Conservation (phyloP, 225 moss, liverwort and hornwort genomes). For the Polytrichum commune region DNA sequence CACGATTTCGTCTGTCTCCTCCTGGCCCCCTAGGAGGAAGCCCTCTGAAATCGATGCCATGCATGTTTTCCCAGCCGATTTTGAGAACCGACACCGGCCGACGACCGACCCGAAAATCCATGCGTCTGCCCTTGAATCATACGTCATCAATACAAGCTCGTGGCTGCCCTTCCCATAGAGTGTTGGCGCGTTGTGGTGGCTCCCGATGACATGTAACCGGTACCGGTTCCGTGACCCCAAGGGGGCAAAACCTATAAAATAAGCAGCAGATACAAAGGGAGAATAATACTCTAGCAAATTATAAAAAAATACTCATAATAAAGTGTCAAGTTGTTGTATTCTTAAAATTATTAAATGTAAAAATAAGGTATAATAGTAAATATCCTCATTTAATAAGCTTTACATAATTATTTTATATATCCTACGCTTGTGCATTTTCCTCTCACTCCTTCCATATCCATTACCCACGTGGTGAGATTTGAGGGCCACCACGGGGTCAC, state of each 20-base stretch:
- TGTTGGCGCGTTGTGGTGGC: slow-evolving; percentile 36
- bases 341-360: no score
- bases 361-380: no score
- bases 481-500: no score
- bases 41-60: slow-evolving; percentile 31
- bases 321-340: no score
- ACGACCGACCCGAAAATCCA: slow-evolving; percentile 43
- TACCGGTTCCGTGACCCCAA: slow-evolving; percentile 1
- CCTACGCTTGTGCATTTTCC: no score
- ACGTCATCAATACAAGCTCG: slow-evolving; percentile 49
- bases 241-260: no score
- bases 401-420: background rate
- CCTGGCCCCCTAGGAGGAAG: slow-evolving; percentile 48
- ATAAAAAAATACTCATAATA: no score
- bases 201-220: slow-evolving; percentile 42
- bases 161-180: slow-evolving; percentile 30
- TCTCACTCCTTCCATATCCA: no score
- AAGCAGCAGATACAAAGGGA: no score
- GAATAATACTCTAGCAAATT: no score
- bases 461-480: no score
- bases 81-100: slow-evolving; percentile 29
- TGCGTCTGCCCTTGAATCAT: slow-evolving; percentile 39
- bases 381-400: no score
- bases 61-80: slow-evolving; percentile 28
- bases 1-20: slow-evolving; percentile 36